Base-by-base conservation (phyloP, 345 rosid genomes). In the Gossypioides kirkii region DNA sequence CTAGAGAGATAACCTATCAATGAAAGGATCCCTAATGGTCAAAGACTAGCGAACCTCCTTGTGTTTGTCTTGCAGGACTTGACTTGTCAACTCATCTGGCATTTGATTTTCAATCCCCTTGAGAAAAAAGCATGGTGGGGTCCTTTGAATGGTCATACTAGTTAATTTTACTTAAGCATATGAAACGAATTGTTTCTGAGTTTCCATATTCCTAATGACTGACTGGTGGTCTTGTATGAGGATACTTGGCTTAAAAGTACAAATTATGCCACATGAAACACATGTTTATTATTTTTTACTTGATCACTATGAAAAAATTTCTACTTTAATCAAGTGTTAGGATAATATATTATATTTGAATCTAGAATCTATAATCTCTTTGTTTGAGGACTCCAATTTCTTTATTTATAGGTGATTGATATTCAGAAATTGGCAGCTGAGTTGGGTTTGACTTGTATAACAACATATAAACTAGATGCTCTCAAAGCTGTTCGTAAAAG, bases 361-460 rank as follows among this genome's bases (percentile, higher is more conserved):
- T 16, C 71, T 50, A 25, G 25, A 50, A 68, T 28, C 11, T 61
- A 13, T 49, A 14, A 9, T 56, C 56, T 70, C 59, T 61, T 38
- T 46, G 17, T 64, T 49, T 50, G 20, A 65, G 62, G 23, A 54
- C 23, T 59, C 36, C 17, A 26, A 2, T 74, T 58, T 70, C 46
- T 13, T 42, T 38, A 16, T 55, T 79, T 72, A 28, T 73, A 88
- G 97, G 98, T 92, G 79, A 79, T 85, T 70, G 88, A 88, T 82
- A 84, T 92, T 72, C 84, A 90, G 79, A 90, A 91, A 59, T 78
- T 90, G 87, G 90, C 90, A 80, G 87, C 90, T 38, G 99, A 95
- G 87, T 79, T 92, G 91, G 86, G 97, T 17, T 85, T 92, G 81
- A 88, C 80, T 50, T 92, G 94, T 82, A 91, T 95, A 77, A 89